These are phyloP conservation scores for Colletotrichum neosansevieriae DNA, from an alignment of 2,329 filamentous ascomycete genomes.

Conservation along the genomic window DNA sequence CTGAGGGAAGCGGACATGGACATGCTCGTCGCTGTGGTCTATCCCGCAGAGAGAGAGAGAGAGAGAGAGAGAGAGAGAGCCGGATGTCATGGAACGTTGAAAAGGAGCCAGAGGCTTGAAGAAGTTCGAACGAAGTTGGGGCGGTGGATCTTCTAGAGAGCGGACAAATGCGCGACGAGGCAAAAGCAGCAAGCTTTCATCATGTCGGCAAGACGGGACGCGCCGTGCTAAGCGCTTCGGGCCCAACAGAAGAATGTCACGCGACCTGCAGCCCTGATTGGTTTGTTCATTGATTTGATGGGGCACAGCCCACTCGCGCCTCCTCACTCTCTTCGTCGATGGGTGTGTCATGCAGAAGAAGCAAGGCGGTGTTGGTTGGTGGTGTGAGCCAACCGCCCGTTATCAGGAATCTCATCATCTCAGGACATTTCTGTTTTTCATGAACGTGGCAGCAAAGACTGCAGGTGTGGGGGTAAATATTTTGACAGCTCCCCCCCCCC, in stretches of 20 bases:
- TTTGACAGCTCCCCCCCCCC: no score
- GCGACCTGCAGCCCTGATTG: constrained; percentile 11
- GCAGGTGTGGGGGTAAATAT: no score
- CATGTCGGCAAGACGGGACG: constrained; percentile 13
- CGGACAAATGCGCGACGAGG: constrained; percentile 6
- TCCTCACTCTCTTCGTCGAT: background rate
- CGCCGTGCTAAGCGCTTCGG: constrained; percentile 13
- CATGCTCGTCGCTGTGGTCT: background rate
- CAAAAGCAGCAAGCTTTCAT: constrained; percentile 17
- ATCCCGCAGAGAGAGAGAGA: no score
- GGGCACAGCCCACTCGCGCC: constrained; percentile 5
- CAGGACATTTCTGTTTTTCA: no score
- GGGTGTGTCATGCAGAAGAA: background rate
- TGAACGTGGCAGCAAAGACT: no score
- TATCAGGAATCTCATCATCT: no score
- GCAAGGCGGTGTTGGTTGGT: constrained; percentile 2
- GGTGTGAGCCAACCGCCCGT: no score
- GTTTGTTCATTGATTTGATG: background rate
- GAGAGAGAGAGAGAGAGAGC: no score
- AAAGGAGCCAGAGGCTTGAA: background rate
- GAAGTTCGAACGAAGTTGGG: constrained; percentile 1
- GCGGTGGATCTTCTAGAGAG: constrained; percentile 6
- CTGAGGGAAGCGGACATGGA: constrained; percentile 1
- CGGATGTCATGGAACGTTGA: background rate
- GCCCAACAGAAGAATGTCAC: constrained; percentile 13